Conservation (phyloP, 1,139 yeast species). For the Scheffersomyces illinoinensis region DNA sequence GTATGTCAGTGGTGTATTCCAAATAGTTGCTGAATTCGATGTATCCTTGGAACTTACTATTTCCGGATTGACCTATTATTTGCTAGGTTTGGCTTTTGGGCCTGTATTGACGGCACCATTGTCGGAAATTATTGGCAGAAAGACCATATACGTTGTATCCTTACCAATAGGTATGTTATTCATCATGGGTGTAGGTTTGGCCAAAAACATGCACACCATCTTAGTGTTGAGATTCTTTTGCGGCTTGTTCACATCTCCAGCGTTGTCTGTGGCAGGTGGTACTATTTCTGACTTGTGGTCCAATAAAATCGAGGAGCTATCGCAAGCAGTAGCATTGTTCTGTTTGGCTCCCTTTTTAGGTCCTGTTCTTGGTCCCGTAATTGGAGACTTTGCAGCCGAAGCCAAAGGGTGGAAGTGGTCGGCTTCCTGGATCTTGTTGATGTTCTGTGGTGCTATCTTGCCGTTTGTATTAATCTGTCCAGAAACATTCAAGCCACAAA, state of each 20-base stretch:
- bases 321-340: constrained; percentile 70
- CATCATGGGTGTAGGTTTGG: constrained; percentile 73
- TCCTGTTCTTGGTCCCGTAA: constrained; percentile 79
- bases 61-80: constrained; percentile 69
- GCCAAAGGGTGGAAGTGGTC: constrained; percentile 76
- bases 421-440: constrained; percentile 68
- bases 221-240: constrained; percentile 75
- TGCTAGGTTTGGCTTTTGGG: constrained; percentile 70
- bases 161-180: constrained; percentile 72
- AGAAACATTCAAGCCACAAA: constrained; percentile 68
- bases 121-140: constrained; percentile 74
- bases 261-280: constrained; percentile 86
- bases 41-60: constrained; percentile 60
- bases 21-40: constrained; percentile 44
- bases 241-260: constrained; percentile 82
- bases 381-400: constrained; percentile 78
- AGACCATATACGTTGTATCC: constrained; percentile 57
- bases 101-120: constrained; percentile 78
- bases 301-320: constrained; percentile 54
- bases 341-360: constrained; percentile 75
- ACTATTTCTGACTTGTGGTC: constrained; percentile 74
- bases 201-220: constrained; percentile 56
- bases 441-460: constrained; percentile 67
- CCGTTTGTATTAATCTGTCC: constrained; percentile 61
- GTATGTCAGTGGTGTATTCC: constrained; percentile 62